phyloP scores from a whole-genome alignment of 1,284 basidiomycete genomes.

The Erythrobasidium hasegawianum region DNA sequence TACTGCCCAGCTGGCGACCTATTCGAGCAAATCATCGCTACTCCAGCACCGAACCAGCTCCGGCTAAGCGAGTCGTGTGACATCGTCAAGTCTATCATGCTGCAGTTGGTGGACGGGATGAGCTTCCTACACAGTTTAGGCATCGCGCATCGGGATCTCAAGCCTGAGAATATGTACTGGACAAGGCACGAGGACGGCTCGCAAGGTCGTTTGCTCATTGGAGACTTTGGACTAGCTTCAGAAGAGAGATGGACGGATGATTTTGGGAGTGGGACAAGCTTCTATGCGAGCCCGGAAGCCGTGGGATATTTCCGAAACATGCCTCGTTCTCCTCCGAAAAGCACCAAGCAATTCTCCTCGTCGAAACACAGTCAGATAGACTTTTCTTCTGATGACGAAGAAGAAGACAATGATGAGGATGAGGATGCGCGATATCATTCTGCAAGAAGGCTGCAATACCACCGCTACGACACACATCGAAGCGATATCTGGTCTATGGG shows the following conservation, averaged over 20 bases:
- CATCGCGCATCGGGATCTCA: slow-evolving; percentile 48
- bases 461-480: slow-evolving; percentile 45
- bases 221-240: slow-evolving; percentile 48
- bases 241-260: slow-evolving; percentile 46
- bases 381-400: background rate
- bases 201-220: slow-evolving; percentile 9
- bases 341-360: background rate
- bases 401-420: background rate
- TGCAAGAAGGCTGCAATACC: background rate
- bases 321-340: background rate
- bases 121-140: slow-evolving; percentile 47
- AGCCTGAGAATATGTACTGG: slow-evolving; percentile 47
- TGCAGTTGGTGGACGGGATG: slow-evolving; percentile 48
- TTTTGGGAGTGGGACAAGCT: slow-evolving; percentile 49
- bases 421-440: slow-evolving; percentile 1
- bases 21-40: slow-evolving; percentile 47
- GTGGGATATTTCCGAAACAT: slow-evolving; percentile 14
- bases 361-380: slow-evolving; percentile 5
- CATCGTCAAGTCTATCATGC: slow-evolving; percentile 42
- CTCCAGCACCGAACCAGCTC: slow-evolving; percentile 44
- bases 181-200: background rate
- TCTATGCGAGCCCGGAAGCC: slow-evolving; percentile 49
- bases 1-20: slow-evolving; percentile 49
- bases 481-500: slow-evolving; percentile 50
- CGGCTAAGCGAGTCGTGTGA: slow-evolving; percentile 17